Evolutionary conservation across 192 early-diverging fungal genomes (phyloP), one percentile per base, ranked within the genome.

Genomic region (Rhizoclosmatium globosum): DNA sequence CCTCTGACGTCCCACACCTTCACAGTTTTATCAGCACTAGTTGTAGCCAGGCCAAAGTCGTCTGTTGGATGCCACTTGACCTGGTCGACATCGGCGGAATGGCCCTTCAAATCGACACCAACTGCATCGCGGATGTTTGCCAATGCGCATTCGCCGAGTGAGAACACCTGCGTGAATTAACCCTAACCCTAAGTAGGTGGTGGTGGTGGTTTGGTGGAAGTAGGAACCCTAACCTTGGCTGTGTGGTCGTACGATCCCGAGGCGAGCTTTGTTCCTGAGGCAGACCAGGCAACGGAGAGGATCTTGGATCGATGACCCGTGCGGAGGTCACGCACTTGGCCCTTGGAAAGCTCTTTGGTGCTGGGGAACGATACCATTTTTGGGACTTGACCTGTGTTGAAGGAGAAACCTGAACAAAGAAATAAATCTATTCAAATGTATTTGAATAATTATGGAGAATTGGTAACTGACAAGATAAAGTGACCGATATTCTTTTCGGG

Each of bases 1-100:
- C 91, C 86, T 68, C 94, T 82, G 48, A 92, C 85, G 82, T 95
- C 94, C 94, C 94, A 95, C 59, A 95, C 81, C 45, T 94, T 83
- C 13, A 95, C 89, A 1, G 93, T 94, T 66, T 86, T 93, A 79
- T 95, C 94, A 53, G 89, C 87, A 31, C 92, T 92, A 13, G 93
- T 92, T 2, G 94, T 93, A 2, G 91, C 94, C 46, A 95, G 84
- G 41, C 83, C 77, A 71, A 94, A 87, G 7, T 90, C 87, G 72
- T 93, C 86, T 19, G 89, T 88, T 3, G 94, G 94, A 83, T 93
- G 91, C 93, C 93, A 95, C 23, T 42, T 60, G 4, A 76, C 79
- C 73, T 95, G 93, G 82, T 95, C 92, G 1, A 95, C 91, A 71
- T 92, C 92, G 61, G 91, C 94, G 3, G 85, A 86, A 82, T 95